Evolutionary conservation across 1,139 yeast species (phyloP), one percentile per base, ranked within the genome.

Genomic region (Debaryomyces fabryi): DNA sequence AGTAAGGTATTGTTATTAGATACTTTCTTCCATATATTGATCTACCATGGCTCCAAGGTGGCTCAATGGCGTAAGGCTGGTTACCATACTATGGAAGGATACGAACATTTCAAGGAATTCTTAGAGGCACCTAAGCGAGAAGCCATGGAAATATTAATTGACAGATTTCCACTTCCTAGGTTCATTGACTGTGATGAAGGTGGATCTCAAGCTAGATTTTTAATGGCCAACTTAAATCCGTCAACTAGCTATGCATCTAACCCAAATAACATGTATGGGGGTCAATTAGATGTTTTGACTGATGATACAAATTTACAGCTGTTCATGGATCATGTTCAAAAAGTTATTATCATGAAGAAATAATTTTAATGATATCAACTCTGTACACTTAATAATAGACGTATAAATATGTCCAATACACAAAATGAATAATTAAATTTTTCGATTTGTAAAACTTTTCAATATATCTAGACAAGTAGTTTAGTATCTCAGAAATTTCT

Each of bases 11-110:
- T 93, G 59, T 78, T 93, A 56, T 79, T 93, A 60, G 99, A 93
- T 69, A 93, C 98, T 1, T 93, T 92, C 71, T 93, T 93, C 87
- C 97, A 90, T 67, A 78, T 86, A 40, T 69, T 86, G 48, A 85
- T 86, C 39, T 84, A 72, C 60, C 90, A 86, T 59, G 93, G 93
- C 4, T 76, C 81, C 18, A 78, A 78, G 34, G 79, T 86, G 34
- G 88, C 90, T 0, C 81, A 78, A 44, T 86, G 92, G 92, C 75
- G 88, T 58, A 75, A 81, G 51, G 81, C 79, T 7, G 85, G 85
- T 6, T 86, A 85, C 59, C 90, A 85, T 57, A 84, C 85, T 45
- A 72, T 71, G 58, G 85, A 80, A 46, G 90, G 83, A 30, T 86
- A 82, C 61, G 82, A 72, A 34, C 80, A 83, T 55, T 82, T 86